Evolutionary conservation across 352 stramenopile genomes (phyloP).

Genomic region (Phytophthora hibernalis): DNA sequence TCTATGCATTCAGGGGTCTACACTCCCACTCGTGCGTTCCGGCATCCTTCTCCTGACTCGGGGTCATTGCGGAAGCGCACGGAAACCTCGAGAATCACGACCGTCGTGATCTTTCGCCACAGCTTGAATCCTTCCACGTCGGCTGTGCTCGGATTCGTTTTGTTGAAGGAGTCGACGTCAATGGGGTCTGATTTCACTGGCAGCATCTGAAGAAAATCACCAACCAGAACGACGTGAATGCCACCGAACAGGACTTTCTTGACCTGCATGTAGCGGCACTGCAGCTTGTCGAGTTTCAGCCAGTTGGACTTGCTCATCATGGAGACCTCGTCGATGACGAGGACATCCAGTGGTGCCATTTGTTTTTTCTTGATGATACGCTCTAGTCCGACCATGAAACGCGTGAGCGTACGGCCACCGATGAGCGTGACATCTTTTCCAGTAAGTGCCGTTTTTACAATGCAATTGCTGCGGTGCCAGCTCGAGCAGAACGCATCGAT

Average conservation of each 20-base stretch:
- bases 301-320: slow-evolving; percentile 11
- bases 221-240: slow-evolving; percentile 8
- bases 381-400: slow-evolving; percentile 1
- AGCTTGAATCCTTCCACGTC: background rate
- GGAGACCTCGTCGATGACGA: slow-evolving; percentile 9
- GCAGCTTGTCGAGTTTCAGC: slow-evolving; percentile 8
- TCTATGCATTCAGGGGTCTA: slow-evolving; percentile 3
- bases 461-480: background rate
- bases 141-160: background rate
- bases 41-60: slow-evolving; percentile 7
- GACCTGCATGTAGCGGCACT: background rate
- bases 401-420: background rate
- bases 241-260: slow-evolving; percentile 6
- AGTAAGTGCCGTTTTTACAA: slow-evolving; percentile 2
- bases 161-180: background rate
- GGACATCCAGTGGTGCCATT: background rate
- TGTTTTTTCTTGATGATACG: slow-evolving; percentile 3
- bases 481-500: slow-evolving; percentile 1
- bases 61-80: slow-evolving; percentile 7
- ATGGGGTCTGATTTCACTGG: slow-evolving; percentile 6
- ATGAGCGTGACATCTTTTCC: background rate
- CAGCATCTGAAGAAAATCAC: slow-evolving; percentile 13
- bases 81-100: slow-evolving; percentile 5
- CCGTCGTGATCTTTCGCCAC: background rate
- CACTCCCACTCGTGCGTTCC: background rate